phyloP scores from a whole-genome alignment of 1,284 basidiomycete genomes.

The Fomitiporia mediterranea region DNA sequence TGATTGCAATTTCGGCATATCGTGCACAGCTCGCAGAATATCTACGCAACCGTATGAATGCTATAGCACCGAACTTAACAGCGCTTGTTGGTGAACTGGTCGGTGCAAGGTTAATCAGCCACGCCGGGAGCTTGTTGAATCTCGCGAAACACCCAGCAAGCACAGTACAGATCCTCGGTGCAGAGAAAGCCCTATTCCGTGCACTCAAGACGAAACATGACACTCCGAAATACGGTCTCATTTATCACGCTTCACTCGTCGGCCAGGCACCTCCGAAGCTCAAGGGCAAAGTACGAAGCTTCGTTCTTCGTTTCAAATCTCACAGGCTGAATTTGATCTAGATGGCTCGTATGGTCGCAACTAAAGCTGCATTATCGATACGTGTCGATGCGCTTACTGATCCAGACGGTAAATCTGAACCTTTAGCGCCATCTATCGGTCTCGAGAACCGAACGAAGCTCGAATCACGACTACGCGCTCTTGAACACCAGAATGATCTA shows the following conservation, averaged over 20 bases:
- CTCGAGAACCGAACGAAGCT: constrained; percentile 92
- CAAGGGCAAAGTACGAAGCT: constrained; percentile 79
- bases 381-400: constrained; percentile 96
- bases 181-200: constrained; percentile 97
- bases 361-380: constrained; percentile 93
- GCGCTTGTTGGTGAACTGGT: constrained; percentile 96
- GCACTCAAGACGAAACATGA: constrained; percentile 99
- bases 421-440: constrained; percentile 80
- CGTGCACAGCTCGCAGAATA: constrained; percentile 92
- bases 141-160: constrained; percentile 97
- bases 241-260: constrained; percentile 80
- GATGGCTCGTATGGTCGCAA: constrained; percentile 99
- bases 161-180: constrained; percentile 97
- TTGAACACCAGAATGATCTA: constrained; percentile 81
- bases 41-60: constrained; percentile 94
- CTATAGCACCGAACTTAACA: constrained; percentile 95
- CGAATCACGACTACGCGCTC: constrained; percentile 86
- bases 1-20: constrained; percentile 93
- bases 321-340: constrained; percentile 27
- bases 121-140: constrained; percentile 92
- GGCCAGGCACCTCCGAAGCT: constrained; percentile 97
- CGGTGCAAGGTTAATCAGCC: constrained; percentile 92
- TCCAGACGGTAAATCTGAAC: constrained; percentile 84
- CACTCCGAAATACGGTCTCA: constrained; percentile 68
- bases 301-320: background rate